Evolutionary conservation across 805 yeast species (phyloP), one percentile per base, ranked within the genome.

Genomic region (Ogataea nitratoaversa): DNA sequence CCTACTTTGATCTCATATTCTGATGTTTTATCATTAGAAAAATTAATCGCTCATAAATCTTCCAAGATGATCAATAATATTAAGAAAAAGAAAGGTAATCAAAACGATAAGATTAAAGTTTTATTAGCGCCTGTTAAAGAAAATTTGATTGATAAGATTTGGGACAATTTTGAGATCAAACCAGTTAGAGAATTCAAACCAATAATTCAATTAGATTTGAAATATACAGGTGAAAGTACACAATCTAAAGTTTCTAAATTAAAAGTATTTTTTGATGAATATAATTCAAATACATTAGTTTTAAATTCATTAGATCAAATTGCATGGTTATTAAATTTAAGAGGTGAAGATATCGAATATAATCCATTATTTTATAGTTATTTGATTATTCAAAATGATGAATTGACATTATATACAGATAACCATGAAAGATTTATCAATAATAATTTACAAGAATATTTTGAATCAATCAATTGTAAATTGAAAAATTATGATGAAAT

Each of bases 251-350:
- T 86, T 30, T 54, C 53, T 2, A 72, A 74, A 40, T 63, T 82
- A 23, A 45, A 68, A 34, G 43, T 56, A 9, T 60, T 79, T 53
- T 53, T 54, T 39, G 41, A 60, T 62, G 65, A 56, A 23, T 42
- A 49, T 38, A 51, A 50, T 3, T 48, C 53, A 12, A 37, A 49
- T 7, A 49, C 59, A 1, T 30, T 65, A 38, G 66, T 76, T 9
- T 59, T 74, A 6, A 63, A 70, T 41, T 69, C 78, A 4, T 63
- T 90, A 38, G 97, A 91, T 65, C 96, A 90, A 50, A 78, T 89
- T 46, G 93, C 95, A 7, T 90, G 96, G 96, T 64, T 89, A 32
- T 74, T 89, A 56, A 91, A 91, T 56, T 65, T 91, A 41, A 77
- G 99, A 48, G 70, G 71, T 30, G 48, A 58, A 37, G 82, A 76